phyloP scores from a whole-genome alignment of 2,329 filamentous ascomycete species.

The Talaromyces sp. region DNA sequence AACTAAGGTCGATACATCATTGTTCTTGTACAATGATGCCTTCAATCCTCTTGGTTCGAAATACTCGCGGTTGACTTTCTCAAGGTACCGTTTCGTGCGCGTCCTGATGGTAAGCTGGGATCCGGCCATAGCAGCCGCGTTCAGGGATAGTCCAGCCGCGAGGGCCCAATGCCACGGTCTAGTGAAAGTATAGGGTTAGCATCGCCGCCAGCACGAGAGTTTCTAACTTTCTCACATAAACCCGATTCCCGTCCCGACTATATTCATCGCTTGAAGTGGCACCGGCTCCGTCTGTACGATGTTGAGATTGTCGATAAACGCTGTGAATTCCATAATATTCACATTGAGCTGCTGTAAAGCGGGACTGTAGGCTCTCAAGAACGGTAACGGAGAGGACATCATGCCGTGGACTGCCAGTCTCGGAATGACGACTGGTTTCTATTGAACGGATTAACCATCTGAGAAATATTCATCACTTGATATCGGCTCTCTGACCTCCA shows the following conservation, averaged over 20 bases:
- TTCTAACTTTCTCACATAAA: slow-evolving; percentile 1
- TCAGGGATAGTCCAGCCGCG: slow-evolving; percentile 3
- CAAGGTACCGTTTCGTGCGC: neutral
- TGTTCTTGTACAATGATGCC: neutral
- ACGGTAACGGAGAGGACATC: slow-evolving; percentile 6
- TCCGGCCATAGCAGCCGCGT: slow-evolving; percentile 1
- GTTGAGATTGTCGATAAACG: slow-evolving; percentile 1
- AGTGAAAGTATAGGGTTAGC: neutral
- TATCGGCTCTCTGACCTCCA: neutral
- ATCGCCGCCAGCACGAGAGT: neutral
- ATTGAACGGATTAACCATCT: neutral
- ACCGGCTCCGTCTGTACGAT: slow-evolving; percentile 4
- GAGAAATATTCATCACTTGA: neutral
- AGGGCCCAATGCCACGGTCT: slow-evolving; percentile 9
- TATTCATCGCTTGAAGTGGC: neutral
- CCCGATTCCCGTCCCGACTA: slow-evolving; percentile 1
- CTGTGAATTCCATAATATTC: neutral
- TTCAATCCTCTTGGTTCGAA: slow-evolving; percentile 7
- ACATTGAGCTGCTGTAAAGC: neutral
- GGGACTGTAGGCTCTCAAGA: slow-evolving; percentile 4
- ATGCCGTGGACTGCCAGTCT: slow-evolving; percentile 5
- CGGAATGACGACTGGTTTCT: slow-evolving; percentile 5
- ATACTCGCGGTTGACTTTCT: slow-evolving; percentile 1
- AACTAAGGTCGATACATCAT: neutral
- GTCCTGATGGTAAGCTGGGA: neutral